Base-by-base conservation (phyloP, 1,139 yeast species). In the Petasospora fabianii region DNA sequence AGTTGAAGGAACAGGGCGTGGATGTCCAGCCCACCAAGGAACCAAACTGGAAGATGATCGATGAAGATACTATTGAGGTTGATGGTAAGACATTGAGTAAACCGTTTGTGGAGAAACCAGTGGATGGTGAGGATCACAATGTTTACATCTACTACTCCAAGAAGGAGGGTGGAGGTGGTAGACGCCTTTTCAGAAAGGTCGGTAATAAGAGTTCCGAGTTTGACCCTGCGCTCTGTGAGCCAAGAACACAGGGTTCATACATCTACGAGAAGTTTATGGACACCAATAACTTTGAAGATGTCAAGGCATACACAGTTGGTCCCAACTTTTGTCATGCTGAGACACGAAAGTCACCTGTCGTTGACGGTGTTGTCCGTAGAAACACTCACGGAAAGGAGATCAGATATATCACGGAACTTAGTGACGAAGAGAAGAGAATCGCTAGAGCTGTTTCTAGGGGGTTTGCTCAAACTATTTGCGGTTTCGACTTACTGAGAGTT, bases 31-130 rank as follows among this genome's bases (percentile, higher is more conserved):
- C 68, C 27, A 65, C 71, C 6, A 64, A 66, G 7, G 97, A 88
- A 58, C 92, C 95, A 0, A 66, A 75, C 24, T 88, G 96, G 95
- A 74, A 73, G 51, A 86, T 94, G 97, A 52, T 82, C n/a, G 75
- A 87, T 60, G 77, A 75, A 12, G 97, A 94, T 57, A 87, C 97
- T 0, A 71, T 94, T 40, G 69, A 69, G 42, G 92, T 92, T 19
- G 77, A 84, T 48, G 96, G 95, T 4, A 62, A 76, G 51, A 66
- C 69, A 12, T 66, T 94, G 64, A 71, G 69, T 32, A 94, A 94
- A 57, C 99, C 99, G 8, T 94, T 80, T 69, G 98, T 94, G 22
- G 99, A 94, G 61, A 94, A 94, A 55, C 99, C 99, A 1, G 98
- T 92, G 7, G 97, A 94, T 63, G 99, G 99, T 34, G 99, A 94